phyloP scores from a whole-genome alignment of 2,329 filamentous ascomycete species.

The Colletotrichum spinosum region DNA sequence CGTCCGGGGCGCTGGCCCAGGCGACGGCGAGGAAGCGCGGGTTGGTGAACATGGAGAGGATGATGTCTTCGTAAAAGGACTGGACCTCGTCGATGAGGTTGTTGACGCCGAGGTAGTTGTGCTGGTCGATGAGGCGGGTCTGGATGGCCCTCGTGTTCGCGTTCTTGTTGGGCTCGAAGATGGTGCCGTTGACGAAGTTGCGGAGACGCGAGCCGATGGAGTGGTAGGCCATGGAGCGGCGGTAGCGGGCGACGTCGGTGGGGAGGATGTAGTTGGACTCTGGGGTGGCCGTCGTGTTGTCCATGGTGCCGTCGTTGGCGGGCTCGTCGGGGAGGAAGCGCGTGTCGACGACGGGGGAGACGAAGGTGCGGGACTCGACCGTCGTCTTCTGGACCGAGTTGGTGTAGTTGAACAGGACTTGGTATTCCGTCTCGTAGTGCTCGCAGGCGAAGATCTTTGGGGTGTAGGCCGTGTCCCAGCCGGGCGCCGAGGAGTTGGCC shows the following conservation, averaged over 20 bases:
- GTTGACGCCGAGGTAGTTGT: slow-evolving; percentile 43
- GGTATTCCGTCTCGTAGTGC: slow-evolving; percentile 49
- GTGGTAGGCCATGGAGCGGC: slow-evolving; percentile 47
- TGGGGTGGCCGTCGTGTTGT: slow-evolving; percentile 46
- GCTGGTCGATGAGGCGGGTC: slow-evolving; percentile 52
- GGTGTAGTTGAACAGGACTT: slow-evolving; percentile 44
- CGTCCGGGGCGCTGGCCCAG: slow-evolving; percentile 43
- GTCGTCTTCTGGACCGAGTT: slow-evolving; percentile 42
- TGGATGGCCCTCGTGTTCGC: slow-evolving; percentile 49
- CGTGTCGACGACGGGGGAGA: slow-evolving; percentile 46
- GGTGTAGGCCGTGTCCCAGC: slow-evolving; percentile 45
- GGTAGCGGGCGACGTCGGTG: slow-evolving; percentile 41
- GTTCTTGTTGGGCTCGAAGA: slow-evolving; percentile 41
- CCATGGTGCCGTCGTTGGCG: slow-evolving; percentile 47
- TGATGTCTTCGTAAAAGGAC: slow-evolving; percentile 48
- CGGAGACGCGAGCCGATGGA: slow-evolving; percentile 46
- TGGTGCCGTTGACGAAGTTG: slow-evolving; percentile 45
- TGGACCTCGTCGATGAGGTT: slow-evolving; percentile 43
- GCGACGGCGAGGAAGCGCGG: slow-evolving; percentile 48
- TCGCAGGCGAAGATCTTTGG: slow-evolving; percentile 50
- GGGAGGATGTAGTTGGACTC: slow-evolving; percentile 44
- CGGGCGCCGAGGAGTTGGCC: slow-evolving; percentile 38
- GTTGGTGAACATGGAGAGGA: slow-evolving; percentile 49
- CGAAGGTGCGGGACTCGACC: slow-evolving; percentile 38
- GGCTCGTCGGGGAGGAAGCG: slow-evolving; percentile 39